These are phyloP conservation scores for Cocos nucifera DNA, from an alignment of 176 grass and related monocot genomes.

Conservation along the genomic window DNA sequence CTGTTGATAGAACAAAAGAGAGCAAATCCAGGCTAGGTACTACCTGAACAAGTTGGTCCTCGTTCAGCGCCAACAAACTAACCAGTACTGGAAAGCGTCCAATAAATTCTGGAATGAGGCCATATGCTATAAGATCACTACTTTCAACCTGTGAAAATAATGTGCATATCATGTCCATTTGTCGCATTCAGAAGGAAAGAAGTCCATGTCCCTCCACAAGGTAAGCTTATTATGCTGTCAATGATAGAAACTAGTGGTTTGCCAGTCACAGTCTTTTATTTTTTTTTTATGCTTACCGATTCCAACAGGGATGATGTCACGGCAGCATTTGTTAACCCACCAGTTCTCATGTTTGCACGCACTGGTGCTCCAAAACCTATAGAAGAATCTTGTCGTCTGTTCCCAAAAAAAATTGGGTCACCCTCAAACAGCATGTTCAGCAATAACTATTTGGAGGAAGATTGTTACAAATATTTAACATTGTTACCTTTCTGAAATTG, in stretches of 20 bases:
- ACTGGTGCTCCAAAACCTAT: slow-evolving; percentile 94
- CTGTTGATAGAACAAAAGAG: neutral
- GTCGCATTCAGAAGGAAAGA: neutral
- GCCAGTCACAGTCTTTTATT: no score
- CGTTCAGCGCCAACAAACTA: slow-evolving; percentile 73
- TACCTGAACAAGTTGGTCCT: slow-evolving; percentile 95
- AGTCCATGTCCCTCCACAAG: neutral
- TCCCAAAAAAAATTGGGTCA: neutral
- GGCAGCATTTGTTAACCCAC: slow-evolving; percentile 70
- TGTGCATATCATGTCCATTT: neutral
- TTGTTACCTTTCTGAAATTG: slow-evolving; percentile 84
- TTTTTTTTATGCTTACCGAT: slow-evolving; percentile 45
- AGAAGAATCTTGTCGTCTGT: slow-evolving; percentile 85
- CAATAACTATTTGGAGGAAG: slow-evolving; percentile 12
- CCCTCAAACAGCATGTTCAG: slow-evolving; percentile 15
- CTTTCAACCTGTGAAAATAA: slow-evolving; percentile 74
- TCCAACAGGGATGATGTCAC: slow-evolving; percentile 87
- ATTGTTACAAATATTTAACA: slow-evolving; percentile 1
- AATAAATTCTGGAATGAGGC: slow-evolving; percentile 97
- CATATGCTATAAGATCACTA: slow-evolving; percentile 93
- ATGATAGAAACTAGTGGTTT: no score
- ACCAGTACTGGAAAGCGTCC: slow-evolving; percentile 92
- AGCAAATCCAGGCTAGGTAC: slow-evolving; percentile 3
- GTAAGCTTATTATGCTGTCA: no score
- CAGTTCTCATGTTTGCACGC: slow-evolving; percentile 66